Base-by-base conservation (phyloP, 495 filamentous ascomycete species). In the Penicillium malachiteum region DNA sequence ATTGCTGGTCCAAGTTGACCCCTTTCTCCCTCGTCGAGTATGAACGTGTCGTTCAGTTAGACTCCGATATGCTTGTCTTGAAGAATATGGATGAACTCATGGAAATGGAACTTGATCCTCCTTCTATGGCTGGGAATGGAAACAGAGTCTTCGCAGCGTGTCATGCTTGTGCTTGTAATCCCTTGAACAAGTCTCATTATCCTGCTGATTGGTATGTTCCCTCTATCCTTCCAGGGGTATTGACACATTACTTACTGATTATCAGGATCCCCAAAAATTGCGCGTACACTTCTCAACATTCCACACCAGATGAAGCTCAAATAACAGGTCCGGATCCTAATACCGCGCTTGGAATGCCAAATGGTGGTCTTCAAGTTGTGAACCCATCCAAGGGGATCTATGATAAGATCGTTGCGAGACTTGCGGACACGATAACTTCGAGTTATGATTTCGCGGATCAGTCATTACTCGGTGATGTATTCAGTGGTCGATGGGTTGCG, bases 21-120 rank as follows among this genome's bases (percentile, higher is more conserved):
- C 81, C 84, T 1, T 95, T 93, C 64, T 81, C 81, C 11, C 76
- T 93, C 7, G 70, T 71, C 11, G 81, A 88, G 58, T 93, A 89
- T 70, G 81, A 86, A 5, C 78, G 89, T 12, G 79, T 95, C 17
- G 83, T 92, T 14, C 84, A 87, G 66, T 78, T 95, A n/a, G 90
- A 95, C 69, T 85, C 84, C 60, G 90, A 95, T 69, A 95, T 93
- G 90, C 62, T 93, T 17, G 81, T 89, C 5, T 71, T 83, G 48
- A 71, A 76, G 53, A 91, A 91, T 65, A 93, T 95, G 87, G 90
- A 95, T 64, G 90, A 92, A 69, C 71, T 95, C 48, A 92, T 93
- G 88, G 84, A 88, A 5, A 30, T 94, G 6, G 67, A 78, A 58
- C 78, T 94, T 13, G 88, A 92, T 65, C 60, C 70, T 39, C 74